Base-by-base conservation (phyloP, 495 filamentous ascomycete genomes). In the Barbatosphaeria neglecta region DNA sequence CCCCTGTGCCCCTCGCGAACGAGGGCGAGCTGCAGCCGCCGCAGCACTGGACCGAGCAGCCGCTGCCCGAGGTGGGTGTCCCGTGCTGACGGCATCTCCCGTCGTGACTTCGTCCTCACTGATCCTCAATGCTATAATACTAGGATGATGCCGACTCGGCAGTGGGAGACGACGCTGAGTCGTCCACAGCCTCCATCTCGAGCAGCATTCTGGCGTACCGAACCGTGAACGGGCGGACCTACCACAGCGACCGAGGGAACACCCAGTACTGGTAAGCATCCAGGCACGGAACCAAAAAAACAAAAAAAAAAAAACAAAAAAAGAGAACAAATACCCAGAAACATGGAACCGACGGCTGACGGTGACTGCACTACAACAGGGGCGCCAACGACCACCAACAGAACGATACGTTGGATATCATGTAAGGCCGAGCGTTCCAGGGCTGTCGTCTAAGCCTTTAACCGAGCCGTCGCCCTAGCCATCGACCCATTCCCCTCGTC, bases 331-430 rank as follows among this genome's bases (percentile, higher is more conserved):
- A 4, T 31, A 31, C 27, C 27, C 27, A 31, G 27, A 8, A 10
- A 31, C 15, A 31, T 31, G 27, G 27, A 1, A 31, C 27, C 27
- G 27, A 31, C 15, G 15, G 15, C 27, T 31, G 27, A 31, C 8
- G 7, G 15, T 31, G 9, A 31, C 8, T 31, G 15, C 27, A 8
- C 15, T 10, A 10, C 16, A 19, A 23, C 17, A 50, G 51, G 59
- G 61, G 51, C n/a, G 61, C 63, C 16, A 64, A 63, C 41, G 63
- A 68, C 46, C 61, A 68, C 31, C 50, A 45, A 7, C 58, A 60
- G 24, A 58, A 58, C 27, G 63, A 68, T 31, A 45, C 48, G 6
- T 52, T 60, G 18, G 60, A 68, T 41, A 52, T 66, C 40, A 49
- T 15, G 52, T 58, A 50, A 33, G 48, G 27, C 19, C 18, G 38